Percentiles rank a stretch among this genome's conserved stretches.
Evolutionary conservation across 805 yeast genomes (phyloP).

Genomic region (Candida vaughaniae): DNA sequence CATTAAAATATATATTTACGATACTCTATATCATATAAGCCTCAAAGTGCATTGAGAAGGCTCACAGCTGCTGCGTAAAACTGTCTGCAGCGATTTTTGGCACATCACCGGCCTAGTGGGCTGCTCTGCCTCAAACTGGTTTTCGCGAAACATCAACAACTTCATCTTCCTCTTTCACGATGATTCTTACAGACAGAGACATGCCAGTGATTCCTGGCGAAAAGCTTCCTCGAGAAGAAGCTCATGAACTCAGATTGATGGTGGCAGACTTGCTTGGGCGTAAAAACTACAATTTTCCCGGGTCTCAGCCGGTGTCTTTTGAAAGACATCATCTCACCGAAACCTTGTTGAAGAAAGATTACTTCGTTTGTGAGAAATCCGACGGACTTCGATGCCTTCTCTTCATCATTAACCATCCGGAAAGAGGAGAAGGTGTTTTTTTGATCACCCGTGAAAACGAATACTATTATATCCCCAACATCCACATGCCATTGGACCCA

Average conservation of each 20-base stretch:
- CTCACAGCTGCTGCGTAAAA: too few species aligned
- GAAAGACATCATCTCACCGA: conserved; percentile 67
- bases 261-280: conserved; percentile 63
- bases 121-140: too few species aligned
- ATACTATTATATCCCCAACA: conserved; percentile 73
- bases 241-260: conserved; percentile 63
- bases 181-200: conserved; percentile 45
- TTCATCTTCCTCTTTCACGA: too few species aligned
- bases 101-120: too few species aligned
- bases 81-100: too few species aligned
- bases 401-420: conserved; percentile 63
- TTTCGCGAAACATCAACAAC: too few species aligned
- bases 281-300: conserved; percentile 68
- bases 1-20: too few species aligned
- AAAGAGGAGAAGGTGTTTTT: conserved; percentile 84
- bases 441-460: conserved; percentile 87
- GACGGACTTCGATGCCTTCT: conserved; percentile 89
- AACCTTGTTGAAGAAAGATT: conserved; percentile 67
- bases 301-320: conserved; percentile 94
- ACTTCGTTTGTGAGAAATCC: conserved; percentile 92
- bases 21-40: too few species aligned
- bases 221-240: conserved; percentile 68
- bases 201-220: conserved; percentile 89
- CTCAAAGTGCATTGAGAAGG: too few species aligned
- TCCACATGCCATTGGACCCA: conserved; percentile 72